Evolutionary conservation across 108 stramenopile species (phyloP), one percentile per base, ranked within the genome.

Genomic region (Skeletonema tropicum): DNA sequence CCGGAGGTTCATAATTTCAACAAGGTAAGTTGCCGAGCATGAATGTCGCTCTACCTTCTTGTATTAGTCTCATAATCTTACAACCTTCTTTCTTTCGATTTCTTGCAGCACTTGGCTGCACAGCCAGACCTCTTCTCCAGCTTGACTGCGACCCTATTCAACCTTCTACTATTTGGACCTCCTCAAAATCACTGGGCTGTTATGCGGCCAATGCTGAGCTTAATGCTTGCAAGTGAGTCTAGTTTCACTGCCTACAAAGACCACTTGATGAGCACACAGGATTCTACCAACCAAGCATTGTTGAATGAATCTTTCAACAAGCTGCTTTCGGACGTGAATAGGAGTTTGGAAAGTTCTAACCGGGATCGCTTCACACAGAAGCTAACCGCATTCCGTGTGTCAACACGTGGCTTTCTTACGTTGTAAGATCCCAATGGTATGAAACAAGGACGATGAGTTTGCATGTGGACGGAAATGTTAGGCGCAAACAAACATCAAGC

Each of bases 141-240:
- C 66, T 84, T 98, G 68, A 97, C 96, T 41, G 85, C 89, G 15
- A 97, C 98, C 14, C 84, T 99, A n/a, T 98, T 99, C 87, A 97
- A 96, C 66, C 79, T 97, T 41, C 81, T 99, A 39, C 82, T 98
- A 9, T 99, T 98, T 78, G 97, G 96, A 32, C 87, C 94, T 25
- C 93, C 96, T 42, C 90, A 91, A 64, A 97, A 97, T 75, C 98
- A 98, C 71, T 99, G 97, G 97, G 96, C 98, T 36, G 92, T 99
- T 21, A 97, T 97, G 84, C 85, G 97, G 31, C 98, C 98, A 8
- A 96, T 99, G 94, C 89, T 99, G n/a, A 93, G 92, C 84, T 87
- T 98, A 23, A 92, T 98, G 92, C 77, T 99, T 26, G 97, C 97
- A 17, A 94, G 90, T 48, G 97, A 98, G 82, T 82, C 89, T 30